Percentiles rank a stretch among this genome's conserved stretches.
Evolutionary conservation across 163 green algal genomes (phyloP).

Genomic region (Coccomyxa subellipsoidea): DNA sequence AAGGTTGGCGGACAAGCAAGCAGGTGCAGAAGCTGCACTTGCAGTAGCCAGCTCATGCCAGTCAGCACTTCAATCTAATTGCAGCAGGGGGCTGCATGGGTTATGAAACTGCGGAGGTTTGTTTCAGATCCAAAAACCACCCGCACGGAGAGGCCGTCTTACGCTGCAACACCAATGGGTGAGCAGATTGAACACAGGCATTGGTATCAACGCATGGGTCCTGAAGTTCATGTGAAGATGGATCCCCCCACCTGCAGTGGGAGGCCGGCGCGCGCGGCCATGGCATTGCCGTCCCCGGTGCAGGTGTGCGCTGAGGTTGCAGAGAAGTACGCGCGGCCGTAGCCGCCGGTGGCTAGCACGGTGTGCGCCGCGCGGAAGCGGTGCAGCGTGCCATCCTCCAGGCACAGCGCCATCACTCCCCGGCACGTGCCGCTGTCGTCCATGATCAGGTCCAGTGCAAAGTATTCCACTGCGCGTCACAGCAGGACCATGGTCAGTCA

Average conservation of each 20-base stretch:
- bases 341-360: slow-evolving; percentile 95
- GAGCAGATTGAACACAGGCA: too few relatives aligned
- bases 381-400: slow-evolving; percentile 98
- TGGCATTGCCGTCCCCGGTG: slow-evolving; percentile 95
- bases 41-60: too few relatives aligned
- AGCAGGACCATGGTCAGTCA: neutral
- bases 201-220: too few relatives aligned
- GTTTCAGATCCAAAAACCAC: neutral
- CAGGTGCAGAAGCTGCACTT: too few relatives aligned
- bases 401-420: slow-evolving; percentile 90
- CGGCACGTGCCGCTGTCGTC: slow-evolving; percentile 78
- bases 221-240: too few relatives aligned
- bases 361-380: slow-evolving; percentile 91
- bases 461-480: slow-evolving; percentile 86
- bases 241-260: slow-evolving; percentile 54
- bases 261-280: slow-evolving; percentile 89
- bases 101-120: too few relatives aligned
- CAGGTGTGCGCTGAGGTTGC: slow-evolving; percentile 97
- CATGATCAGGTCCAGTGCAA: slow-evolving; percentile 98
- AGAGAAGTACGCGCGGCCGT: slow-evolving; percentile 95
- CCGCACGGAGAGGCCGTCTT: slow-evolving; percentile 79
- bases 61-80: too few relatives aligned
- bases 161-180: slow-evolving; percentile 91
- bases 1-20: too few relatives aligned
- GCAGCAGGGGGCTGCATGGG: too few relatives aligned